Evolutionary conservation across 1,139 yeast genomes (phyloP).

Genomic region (Pichia sp.): DNA sequence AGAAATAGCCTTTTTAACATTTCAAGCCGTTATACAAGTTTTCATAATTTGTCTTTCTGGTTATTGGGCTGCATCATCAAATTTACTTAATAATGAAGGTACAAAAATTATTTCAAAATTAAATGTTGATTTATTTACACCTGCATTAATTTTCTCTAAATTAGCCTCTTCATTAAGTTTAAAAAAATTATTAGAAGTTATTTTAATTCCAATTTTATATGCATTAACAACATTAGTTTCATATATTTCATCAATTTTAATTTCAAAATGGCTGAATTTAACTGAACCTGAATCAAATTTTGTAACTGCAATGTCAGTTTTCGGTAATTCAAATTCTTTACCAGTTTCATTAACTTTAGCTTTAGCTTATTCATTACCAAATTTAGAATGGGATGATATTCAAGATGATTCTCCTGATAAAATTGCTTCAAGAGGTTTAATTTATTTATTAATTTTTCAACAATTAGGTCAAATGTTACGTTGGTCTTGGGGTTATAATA

Average conservation of each 20-base stretch:
- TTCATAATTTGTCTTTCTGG: conserved; percentile 70
- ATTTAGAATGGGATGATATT: conserved; percentile 67
- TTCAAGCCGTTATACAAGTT: conserved; percentile 75
- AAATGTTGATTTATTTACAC: conserved; percentile 77
- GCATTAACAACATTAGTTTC: conserved; percentile 61
- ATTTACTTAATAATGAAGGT: conserved; percentile 52
- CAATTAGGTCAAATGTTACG: conserved; percentile 78
- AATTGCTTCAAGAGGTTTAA: conserved; percentile 73
- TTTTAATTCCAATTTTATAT: conserved; percentile 68
- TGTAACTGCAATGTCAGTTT: conserved; percentile 85
- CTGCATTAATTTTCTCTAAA: conserved; percentile 75
- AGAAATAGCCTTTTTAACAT: conserved; percentile 57
- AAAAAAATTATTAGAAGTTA: conserved; percentile 59
- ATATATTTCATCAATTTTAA: conserved; percentile 44
- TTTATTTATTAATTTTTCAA: conserved; percentile 72
- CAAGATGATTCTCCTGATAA: conserved; percentile 60
- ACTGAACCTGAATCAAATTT: conserved; percentile 65
- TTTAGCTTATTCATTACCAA: conserved; percentile 66
- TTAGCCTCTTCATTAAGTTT: conserved; percentile 69
- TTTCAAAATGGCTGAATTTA: conserved; percentile 43
- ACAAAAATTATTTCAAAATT: conserved; percentile 61
- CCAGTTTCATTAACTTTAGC: conserved; percentile 75
- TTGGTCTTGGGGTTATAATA: conserved; percentile 93
- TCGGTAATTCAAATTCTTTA: conserved; percentile 74
- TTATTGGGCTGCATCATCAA: conserved; percentile 57